Evolutionary conservation across 2,329 filamentous ascomycete genomes (phyloP).

Genomic region (Fusarium sacchari): DNA sequence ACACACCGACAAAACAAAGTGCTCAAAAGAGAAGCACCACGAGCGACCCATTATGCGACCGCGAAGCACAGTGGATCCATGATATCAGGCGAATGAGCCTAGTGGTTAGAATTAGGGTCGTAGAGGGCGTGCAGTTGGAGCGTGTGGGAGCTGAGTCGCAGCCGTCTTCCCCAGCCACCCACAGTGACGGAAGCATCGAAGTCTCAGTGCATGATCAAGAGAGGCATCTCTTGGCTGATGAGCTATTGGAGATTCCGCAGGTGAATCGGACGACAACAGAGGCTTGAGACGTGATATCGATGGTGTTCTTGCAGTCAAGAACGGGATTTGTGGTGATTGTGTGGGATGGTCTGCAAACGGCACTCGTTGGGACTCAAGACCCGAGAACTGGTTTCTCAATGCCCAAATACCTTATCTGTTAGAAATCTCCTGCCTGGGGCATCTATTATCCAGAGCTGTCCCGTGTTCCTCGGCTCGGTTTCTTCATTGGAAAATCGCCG

Average conservation of each 20-base stretch:
- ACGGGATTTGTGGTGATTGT: slow-evolving; percentile 25
- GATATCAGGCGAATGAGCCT: slow-evolving; percentile 41
- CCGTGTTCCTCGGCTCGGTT: neutral
- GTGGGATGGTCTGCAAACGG: slow-evolving; percentile 15
- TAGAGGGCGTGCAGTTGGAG: slow-evolving; percentile 38
- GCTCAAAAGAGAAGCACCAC: slow-evolving; percentile 41
- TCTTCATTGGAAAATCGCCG: neutral
- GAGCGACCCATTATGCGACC: slow-evolving; percentile 50
- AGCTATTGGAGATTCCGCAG: slow-evolving; percentile 34
- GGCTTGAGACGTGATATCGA: slow-evolving; percentile 25
- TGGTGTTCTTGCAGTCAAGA: slow-evolving; percentile 18
- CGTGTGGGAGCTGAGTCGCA: slow-evolving; percentile 36
- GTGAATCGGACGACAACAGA: slow-evolving; percentile 35
- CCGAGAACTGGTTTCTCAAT: slow-evolving; percentile 2
- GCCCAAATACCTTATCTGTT: neutral
- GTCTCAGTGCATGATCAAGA: slow-evolving; percentile 26
- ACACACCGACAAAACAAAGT: slow-evolving; percentile 51
- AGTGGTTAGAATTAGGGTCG: slow-evolving; percentile 36
- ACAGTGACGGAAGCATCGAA: slow-evolving; percentile 25
- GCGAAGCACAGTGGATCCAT: slow-evolving; percentile 49
- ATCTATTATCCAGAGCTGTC: neutral
- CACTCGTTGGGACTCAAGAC: slow-evolving; percentile 20
- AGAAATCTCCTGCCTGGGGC: neutral
- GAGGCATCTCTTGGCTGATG: slow-evolving; percentile 29
- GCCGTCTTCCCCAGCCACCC: slow-evolving; percentile 39